Base-by-base conservation (phyloP, 768 basidiomycete genomes). In the Trametes sanguinea region DNA sequence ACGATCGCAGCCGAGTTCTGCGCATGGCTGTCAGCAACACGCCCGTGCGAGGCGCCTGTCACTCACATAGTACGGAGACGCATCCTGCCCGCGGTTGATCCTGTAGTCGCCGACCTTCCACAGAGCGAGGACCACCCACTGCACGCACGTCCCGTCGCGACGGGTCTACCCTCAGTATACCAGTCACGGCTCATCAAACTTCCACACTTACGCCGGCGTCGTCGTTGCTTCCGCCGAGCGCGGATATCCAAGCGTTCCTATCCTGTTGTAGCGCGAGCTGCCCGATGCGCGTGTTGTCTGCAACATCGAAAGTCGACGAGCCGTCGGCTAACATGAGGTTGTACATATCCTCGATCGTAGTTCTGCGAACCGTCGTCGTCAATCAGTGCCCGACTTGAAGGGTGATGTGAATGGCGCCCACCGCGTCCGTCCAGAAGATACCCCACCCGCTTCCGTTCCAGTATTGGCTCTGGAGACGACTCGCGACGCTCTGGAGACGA, bases 61-160 rank as follows among this genome's bases (percentile, higher is more conserved):
- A 54, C 53, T 33, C 4, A 75, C 68, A 61, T 65, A 62, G 54
- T 70, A 76, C 16, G 44, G 30, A 22, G 48, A 47, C 33, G 30
- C 45, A 46, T 69, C 64, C 62, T 72, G 62, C 29, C 81, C 80
- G 51, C 78, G 74, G 16, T 71, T 70, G 17, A 65, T 68, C 64
- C 80, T 81, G 71, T 84, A 85, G 67, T 86, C 83, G 0, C 75
- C 79, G 7, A 85, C 81, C 71, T 83, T 85, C 84, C 83, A 84
- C 8, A 84, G 69, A 8, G 82, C 76, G n/a, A 85, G 71, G 37
- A 84, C 79, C 42, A 84, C 72, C 84, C 84, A 86, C 83, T 85
- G 48, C 27, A 46, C 29, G 45, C 42, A 45, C 29, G 16, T 16
- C 35, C 6, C 35, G 32, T 27, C 29, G 37, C 4, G n/a, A 33